Conservation (phyloP, 805 yeast species). For the Wickerhamiella vanderwaltii region DNA sequence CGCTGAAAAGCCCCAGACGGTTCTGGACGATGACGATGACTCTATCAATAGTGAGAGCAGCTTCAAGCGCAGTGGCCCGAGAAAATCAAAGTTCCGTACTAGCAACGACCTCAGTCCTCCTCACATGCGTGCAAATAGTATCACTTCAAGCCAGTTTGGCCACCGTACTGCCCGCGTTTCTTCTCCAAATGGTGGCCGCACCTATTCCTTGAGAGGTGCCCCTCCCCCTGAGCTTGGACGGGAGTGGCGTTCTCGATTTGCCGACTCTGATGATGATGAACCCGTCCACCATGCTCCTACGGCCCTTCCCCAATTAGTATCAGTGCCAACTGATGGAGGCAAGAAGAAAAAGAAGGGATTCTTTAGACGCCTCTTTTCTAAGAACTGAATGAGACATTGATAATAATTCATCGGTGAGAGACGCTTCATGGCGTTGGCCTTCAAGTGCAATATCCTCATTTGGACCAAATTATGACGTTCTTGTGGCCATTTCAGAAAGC, state of each 20-base stretch:
- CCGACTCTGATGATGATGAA: conserved; percentile 10
- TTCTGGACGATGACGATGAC: conserved; percentile 17
- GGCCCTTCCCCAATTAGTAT: conserved; percentile 7
- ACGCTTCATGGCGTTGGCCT: too few relatives aligned
- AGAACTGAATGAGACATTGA: neutral
- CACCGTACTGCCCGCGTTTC: neutral
- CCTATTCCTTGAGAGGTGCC: conserved; percentile 10
- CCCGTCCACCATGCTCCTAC: neutral
- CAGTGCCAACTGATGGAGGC: neutral
- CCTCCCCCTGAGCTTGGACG: conserved; percentile 9
- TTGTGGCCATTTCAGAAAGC: too few relatives aligned
- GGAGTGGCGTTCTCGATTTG: conserved; percentile 11
- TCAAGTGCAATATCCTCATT: too few relatives aligned
- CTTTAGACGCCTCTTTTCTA: conserved; percentile 17
- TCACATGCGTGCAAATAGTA: neutral
- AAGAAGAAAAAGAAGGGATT: conserved; percentile 16
- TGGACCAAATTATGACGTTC: too few relatives aligned
- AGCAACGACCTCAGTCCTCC: neutral
- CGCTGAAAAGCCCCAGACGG: neutral
- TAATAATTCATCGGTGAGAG: too few relatives aligned
- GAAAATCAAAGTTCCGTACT: conserved; percentile 1
- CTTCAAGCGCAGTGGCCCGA: conserved; percentile 16
- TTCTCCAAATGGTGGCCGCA: conserved; percentile 6
- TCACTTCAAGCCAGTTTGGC: conserved; percentile 4
- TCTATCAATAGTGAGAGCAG: conserved; percentile 17